Conservation (phyloP, 257 asterid species). For the Forsythia suspensa region DNA sequence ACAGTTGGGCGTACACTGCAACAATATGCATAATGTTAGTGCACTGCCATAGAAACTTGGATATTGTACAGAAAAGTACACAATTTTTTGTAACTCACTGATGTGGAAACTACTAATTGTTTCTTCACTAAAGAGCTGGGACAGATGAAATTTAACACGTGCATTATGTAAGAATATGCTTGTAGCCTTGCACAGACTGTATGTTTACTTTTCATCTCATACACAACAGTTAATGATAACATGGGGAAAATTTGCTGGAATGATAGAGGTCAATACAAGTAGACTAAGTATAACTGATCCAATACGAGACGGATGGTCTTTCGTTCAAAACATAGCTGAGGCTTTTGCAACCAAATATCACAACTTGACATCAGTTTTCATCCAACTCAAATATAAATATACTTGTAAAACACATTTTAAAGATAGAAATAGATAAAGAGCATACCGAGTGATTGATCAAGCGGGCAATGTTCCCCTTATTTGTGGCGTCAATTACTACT, state of each 20-base stretch:
- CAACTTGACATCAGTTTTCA: not conserved
- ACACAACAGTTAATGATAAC: not conserved
- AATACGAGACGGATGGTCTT: not conserved
- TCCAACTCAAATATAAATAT: conserved; percentile 1
- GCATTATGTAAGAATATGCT: not conserved
- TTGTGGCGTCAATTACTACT: conserved; percentile 89
- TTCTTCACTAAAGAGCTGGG: not conserved
- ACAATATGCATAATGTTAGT: not conserved
- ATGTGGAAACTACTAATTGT: not conserved
- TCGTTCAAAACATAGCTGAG: not conserved
- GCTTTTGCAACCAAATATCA: not conserved
- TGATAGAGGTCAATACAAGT: not conserved
- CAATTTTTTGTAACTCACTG: not conserved
- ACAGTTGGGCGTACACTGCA: conserved; percentile 97
- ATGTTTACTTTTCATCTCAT: not conserved
- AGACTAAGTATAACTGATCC: not conserved
- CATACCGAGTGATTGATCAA: conserved; percentile 94
- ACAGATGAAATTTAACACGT: not conserved
- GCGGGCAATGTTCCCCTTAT: conserved; percentile 94
- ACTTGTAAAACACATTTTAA: not conserved
- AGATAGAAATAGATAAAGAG: conserved; percentile 13
- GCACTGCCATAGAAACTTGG: not conserved
- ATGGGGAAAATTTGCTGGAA: no score
- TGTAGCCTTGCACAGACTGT: not conserved
- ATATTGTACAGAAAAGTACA: not conserved